Evolutionary conservation across 257 asterid species (phyloP).

Genomic region (Scutellaria galericulata): DNA sequence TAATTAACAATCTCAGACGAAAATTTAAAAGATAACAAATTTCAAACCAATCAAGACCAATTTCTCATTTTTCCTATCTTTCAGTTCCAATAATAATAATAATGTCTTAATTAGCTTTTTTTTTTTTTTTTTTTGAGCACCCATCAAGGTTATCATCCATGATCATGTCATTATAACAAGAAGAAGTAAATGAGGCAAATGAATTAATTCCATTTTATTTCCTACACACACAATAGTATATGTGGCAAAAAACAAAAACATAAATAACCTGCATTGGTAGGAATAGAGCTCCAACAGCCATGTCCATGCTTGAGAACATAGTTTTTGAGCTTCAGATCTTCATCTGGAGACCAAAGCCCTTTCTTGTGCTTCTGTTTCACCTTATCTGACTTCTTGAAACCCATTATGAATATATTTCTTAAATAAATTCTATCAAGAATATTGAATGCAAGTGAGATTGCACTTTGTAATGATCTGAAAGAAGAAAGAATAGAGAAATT

Average conservation of each 20-base stretch:
- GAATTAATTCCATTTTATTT: no score
- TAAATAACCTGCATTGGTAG: conserved; percentile 77
- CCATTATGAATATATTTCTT: conserved; percentile 44
- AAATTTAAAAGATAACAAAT: neutral
- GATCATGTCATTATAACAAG: no score
- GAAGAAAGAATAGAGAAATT: conserved; percentile 11
- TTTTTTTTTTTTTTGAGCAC: neutral
- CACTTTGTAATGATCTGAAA: neutral
- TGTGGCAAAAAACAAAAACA: neutral
- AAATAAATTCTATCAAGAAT: neutral
- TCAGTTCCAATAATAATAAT: no score
- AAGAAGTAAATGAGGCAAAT: no score
- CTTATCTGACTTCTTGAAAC: conserved; percentile 42
- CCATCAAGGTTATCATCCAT: neutral
- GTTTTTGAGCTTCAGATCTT: conserved; percentile 76
- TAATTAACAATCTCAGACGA: no score
- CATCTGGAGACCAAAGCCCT: conserved; percentile 93
- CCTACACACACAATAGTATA: neutral
- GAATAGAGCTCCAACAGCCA: conserved; percentile 84
- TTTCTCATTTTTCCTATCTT: no score
- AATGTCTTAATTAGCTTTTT: no score
- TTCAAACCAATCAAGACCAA: neutral
- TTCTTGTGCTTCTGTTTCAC: conserved; percentile 66
- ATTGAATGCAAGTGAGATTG: neutral
- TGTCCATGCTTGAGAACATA: conserved; percentile 64